Evolutionary conservation across 2,329 filamentous ascomycete genomes (phyloP), one percentile per base, ranked within the genome.

Genomic region (Calonectria henricotiae): DNA sequence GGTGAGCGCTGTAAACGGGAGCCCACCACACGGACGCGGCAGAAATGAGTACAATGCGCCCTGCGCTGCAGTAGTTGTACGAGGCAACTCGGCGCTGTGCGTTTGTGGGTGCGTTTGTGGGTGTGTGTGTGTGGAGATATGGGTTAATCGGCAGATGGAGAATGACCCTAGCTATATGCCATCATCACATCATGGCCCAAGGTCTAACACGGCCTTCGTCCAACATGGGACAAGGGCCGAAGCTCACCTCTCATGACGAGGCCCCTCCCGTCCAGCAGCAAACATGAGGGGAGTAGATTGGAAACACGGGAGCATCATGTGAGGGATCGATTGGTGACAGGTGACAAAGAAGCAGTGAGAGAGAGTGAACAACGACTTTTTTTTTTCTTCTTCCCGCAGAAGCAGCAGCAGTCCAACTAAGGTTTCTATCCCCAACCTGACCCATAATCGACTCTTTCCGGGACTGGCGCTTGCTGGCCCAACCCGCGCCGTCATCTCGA

Each of bases 131-230:
- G 62, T 64, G 62, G 62, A 51, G 62, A 64, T 32, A 64, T 32
- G 25, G 30, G 43, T 63, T 23, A 54, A 39, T 64, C 62, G 62
- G 62, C 62, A 64, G 62, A 64, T 64, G 37, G 46, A 43, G 46
- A 25, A 41, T 30, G 35, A 49, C 30, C 43, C 61, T 58, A 30
- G 51, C 20, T 39, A 58, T 58, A 58, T 58, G 51, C 51, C 51
- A 58, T 58, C 55, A 61, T 61, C 55, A 61, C 39, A 61, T 61
- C 55, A 44, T 61, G 55, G 15, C 23, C 51, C 51, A 39, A 39
- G 11, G 32, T 7, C 35, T 12, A 58, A 25, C 35, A 39, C 35
- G 20, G 51, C 20, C 20, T 58, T 30, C 27, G 51, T 27, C 23
- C 51, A 58, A 58, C 51, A 58, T 58, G 32, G 51, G 51, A 25